Percentiles rank a stretch among this genome's conserved stretches.
Evolutionary conservation across 305 asterid species (phyloP).

Genomic region (Fraxinus sp.): DNA sequence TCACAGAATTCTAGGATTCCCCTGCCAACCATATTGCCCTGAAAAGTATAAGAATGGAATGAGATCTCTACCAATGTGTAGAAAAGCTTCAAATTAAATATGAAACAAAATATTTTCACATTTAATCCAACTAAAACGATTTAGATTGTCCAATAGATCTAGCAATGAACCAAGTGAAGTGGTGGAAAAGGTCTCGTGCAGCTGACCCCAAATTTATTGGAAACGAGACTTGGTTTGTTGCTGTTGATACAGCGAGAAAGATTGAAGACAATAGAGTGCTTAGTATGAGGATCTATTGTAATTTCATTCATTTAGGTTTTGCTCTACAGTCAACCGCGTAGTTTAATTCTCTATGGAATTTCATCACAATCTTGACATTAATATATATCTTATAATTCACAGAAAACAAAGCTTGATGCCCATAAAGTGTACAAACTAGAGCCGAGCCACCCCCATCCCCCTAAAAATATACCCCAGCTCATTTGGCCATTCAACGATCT

Average conservation of each 20-base stretch:
- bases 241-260: neutral
- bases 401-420: neutral
- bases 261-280: neutral
- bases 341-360: neutral
- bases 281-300: neutral
- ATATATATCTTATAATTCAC: neutral
- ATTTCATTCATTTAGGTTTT: neutral
- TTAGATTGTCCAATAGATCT: neutral
- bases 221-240: neutral
- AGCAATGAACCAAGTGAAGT: neutral
- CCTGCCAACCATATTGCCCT: constrained; percentile 92
- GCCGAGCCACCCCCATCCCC: neutral
- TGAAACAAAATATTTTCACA: constrained; percentile 2
- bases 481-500: neutral
- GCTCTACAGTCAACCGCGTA: neutral
- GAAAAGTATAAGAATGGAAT: constrained; percentile 23
- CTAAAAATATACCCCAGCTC: neutral
- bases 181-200: neutral
- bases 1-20: constrained; percentile 84
- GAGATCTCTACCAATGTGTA: constrained; percentile 5
- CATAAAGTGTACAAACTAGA: neutral
- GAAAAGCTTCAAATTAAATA: neutral
- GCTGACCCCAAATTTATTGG: neutral
- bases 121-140: neutral
- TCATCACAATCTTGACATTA: neutral